Evolutionary conservation across 345 rosid genomes (phyloP).

Genomic region (Populus alba): DNA sequence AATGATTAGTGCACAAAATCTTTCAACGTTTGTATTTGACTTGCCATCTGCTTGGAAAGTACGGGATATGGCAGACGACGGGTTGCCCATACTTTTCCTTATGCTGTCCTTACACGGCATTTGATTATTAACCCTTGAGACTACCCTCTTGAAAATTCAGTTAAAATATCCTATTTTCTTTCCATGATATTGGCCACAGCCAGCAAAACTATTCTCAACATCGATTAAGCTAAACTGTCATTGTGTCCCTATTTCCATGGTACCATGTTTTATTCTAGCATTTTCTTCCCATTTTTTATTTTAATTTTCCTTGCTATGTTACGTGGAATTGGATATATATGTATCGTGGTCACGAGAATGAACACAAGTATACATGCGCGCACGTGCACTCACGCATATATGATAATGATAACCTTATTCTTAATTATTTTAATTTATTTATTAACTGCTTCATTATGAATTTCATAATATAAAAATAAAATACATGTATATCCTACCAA

Average conservation of each 20-base stretch:
- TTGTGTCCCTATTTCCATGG: conserved; percentile 13
- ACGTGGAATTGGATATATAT: too few species aligned
- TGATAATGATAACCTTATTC: too few species aligned
- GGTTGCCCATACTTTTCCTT: conserved; percentile 45
- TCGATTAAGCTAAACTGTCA: conserved; percentile 21
- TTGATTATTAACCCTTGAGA: conserved; percentile 32
- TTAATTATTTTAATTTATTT: too few species aligned
- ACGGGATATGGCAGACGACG: conserved; percentile 33
- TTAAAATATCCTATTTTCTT: neutral
- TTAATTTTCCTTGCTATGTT: too few species aligned
- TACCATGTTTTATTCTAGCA: too few species aligned
- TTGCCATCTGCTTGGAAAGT: conserved; percentile 46
- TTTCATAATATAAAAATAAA: too few species aligned
- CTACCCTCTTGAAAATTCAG: neutral
- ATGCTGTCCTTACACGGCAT: conserved; percentile 52
- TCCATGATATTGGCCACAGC: neutral
- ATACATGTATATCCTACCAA: too few species aligned
- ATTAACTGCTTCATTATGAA: too few species aligned
- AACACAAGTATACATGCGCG: too few species aligned
- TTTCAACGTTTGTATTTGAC: conserved; percentile 45
- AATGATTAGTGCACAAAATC: conserved; percentile 12
- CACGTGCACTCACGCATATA: too few species aligned
- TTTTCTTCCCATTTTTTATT: too few species aligned
- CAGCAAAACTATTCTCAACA: neutral
- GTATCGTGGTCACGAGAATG: too few species aligned